Base-by-base conservation (phyloP, 1,284 basidiomycete genomes). In the Moesziomyces sp. region DNA sequence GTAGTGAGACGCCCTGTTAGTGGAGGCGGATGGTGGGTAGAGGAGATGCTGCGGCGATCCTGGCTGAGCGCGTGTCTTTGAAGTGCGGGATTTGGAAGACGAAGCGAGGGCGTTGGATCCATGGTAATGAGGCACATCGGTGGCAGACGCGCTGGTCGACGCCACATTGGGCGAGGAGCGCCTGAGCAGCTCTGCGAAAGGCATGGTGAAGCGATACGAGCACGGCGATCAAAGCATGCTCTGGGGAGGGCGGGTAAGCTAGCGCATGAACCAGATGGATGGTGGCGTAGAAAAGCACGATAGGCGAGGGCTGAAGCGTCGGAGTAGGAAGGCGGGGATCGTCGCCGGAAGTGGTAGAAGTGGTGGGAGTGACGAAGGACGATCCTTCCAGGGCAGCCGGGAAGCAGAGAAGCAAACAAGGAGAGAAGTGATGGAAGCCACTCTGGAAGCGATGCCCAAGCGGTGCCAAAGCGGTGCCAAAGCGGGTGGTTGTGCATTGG, bases 101-200 rank as follows among this genome's bases (percentile, higher is more conserved):
- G 58, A 51, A n/a, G 49, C 44, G 5, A n/a, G 45, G 21, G 53
- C 21, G 13, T 45, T 24, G 19, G 52, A 52, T 46, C 33, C 53
- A 43, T 55, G 53, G 47, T 55, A 46, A 18, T 26, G 53, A 26
- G 46, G 53, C 11, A 52, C 45, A 16, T 46, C 58, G 10, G 28
- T 19, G 18, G 58, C 10, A 14, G 47, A 30, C 6, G 26, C 16
- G 11, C 52, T 6, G 23, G 45, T 44, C 9, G n/a, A 24, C 21
- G 33, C 23, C 19, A 18, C 33, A 19, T 26, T 54, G 3, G 46
- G 40, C 26, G 59, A 53, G 6, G 58, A 28, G 13, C 59, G 66
- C 56, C 59, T 54, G 35, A 68, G 55, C 19, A 62, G 55, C 33
- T 49, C 56, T 30, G 52, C 55, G 46, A 68, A 68, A 8, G 55